phyloP scores from a whole-genome alignment of 768 basidiomycete genomes.

The Lactarius hatsudake region DNA sequence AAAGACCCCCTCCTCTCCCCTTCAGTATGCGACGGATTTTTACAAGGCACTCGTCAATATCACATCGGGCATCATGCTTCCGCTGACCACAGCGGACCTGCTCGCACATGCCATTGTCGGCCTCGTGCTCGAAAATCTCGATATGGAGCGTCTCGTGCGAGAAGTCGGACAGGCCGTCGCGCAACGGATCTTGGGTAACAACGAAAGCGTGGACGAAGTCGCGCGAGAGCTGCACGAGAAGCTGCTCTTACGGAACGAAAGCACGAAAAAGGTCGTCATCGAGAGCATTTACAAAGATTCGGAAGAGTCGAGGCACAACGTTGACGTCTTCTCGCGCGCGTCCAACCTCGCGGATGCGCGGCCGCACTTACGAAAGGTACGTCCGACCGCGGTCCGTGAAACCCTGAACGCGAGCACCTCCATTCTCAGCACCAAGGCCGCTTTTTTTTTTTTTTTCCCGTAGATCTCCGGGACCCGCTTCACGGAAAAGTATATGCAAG shows the following conservation, averaged over 20 bases:
- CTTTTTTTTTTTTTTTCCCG: slow-evolving; percentile 3
- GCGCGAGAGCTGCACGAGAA: slow-evolving; percentile 92
- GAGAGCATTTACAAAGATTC: slow-evolving; percentile 96
- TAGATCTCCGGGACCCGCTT: slow-evolving; percentile 94
- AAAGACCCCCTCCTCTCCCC: slow-evolving; percentile 17
- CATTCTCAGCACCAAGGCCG: background rate
- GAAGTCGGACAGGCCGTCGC: slow-evolving; percentile 95
- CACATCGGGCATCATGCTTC: slow-evolving; percentile 94
- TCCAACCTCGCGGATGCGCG: slow-evolving; percentile 68
- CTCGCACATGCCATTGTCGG: slow-evolving; percentile 96
- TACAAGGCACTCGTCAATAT: slow-evolving; percentile 90
- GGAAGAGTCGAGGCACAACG: slow-evolving; percentile 86
- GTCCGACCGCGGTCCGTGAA: slow-evolving; percentile 26
- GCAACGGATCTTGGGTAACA: slow-evolving; percentile 84
- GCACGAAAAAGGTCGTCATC: slow-evolving; percentile 94
- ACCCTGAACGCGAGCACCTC: background rate
- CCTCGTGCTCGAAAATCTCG: slow-evolving; percentile 93
- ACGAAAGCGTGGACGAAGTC: slow-evolving; percentile 96
- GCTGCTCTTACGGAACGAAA: slow-evolving; percentile 87
- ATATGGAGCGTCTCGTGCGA: slow-evolving; percentile 94
- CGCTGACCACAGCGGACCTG: slow-evolving; percentile 91
- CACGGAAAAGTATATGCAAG: slow-evolving; percentile 91
- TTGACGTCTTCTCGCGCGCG: slow-evolving; percentile 77
- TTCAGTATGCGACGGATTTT: slow-evolving; percentile 87
- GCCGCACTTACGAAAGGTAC: slow-evolving; percentile 75